Base-by-base conservation (phyloP, 257 asterid species). In the Lantana camara region DNA sequence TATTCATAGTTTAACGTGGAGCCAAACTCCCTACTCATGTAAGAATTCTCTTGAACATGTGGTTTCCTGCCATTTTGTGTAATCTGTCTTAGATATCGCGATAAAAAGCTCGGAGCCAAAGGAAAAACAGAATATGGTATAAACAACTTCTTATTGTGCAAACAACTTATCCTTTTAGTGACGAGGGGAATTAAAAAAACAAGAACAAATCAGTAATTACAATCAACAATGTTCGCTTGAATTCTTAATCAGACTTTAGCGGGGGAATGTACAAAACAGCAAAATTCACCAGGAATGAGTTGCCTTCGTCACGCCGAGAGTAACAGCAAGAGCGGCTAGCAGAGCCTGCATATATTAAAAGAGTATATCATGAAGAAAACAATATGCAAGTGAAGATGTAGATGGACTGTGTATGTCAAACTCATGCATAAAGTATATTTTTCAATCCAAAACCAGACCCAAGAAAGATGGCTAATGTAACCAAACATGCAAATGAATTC, bases 231-330 rank as follows among this genome's bases (percentile, higher is more conserved):
- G 35, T 61, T 38, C 29, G 44, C 19, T 23, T 34, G 27, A 56
- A 11, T 40, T 44, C 73, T 20, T 60, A 27, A 40, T 9, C 22
- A 3, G 62, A 73, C 27, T 53, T 67, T 19, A 38, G 68, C 24
- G 27, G 66, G 66, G 64, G 78, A 63, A 79, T 77, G 68, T 77
- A 77, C 83, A 79, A 23, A n/a, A 44, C 63, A 30, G 37, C 63
- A 20, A 40, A 14, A 45, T 72, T 90, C 90, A 92, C 96, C 96
- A 92, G 35, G 88, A 63, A 66, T 77, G 79, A 65, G 79, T 73
- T 11, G 66, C 84, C 78, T 46, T 82, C 3, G 95, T 87, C 71
- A 83, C 85, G 42, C 98, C 96, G 52, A 92, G 80, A 63, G 86
- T 85, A 63, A 92, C 77, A 59, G 94, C 91, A 69, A 92, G 67